phyloP scores from a whole-genome alignment of 225 moss, liverwort and hornwort genomes.

The Bryum argenteum region DNA sequence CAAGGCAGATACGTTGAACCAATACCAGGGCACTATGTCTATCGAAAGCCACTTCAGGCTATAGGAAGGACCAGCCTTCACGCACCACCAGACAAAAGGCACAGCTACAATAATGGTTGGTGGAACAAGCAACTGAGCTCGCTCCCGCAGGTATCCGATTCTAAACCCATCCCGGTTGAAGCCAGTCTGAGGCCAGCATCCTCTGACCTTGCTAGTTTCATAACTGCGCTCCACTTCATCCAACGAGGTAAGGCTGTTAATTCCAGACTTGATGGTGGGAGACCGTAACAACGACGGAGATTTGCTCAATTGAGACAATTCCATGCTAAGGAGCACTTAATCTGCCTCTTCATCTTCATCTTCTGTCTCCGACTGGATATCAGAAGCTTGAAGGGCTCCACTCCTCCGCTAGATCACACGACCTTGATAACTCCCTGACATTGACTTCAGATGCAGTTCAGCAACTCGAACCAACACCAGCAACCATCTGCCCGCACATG shows the following conservation, averaged over 20 bases:
- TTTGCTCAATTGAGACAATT: slow-evolving; percentile 81
- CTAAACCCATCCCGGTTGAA: slow-evolving; percentile 54
- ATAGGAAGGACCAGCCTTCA: slow-evolving; percentile 75
- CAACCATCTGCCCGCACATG: no score
- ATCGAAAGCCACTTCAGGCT: slow-evolving; percentile 64
- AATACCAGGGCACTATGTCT: slow-evolving; percentile 76
- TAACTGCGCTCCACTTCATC: slow-evolving; percentile 68
- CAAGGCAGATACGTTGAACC: slow-evolving; percentile 81
- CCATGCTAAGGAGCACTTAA: slow-evolving; percentile 45
- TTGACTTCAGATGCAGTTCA: no score
- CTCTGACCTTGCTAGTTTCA: slow-evolving; percentile 52
- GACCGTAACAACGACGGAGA: slow-evolving; percentile 85
- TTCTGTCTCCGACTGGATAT: no score
- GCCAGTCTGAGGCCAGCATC: slow-evolving; percentile 39
- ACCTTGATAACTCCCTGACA: no score
- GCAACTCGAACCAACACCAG: no score
- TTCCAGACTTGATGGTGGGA: slow-evolving; percentile 88
- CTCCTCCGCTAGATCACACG: no score
- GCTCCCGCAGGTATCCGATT: slow-evolving; percentile 50
- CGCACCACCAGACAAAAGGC: slow-evolving; percentile 91
- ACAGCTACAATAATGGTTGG: slow-evolving; percentile 75
- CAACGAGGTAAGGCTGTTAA: slow-evolving; percentile 75
- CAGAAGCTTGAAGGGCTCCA: no score
- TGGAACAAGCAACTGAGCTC: slow-evolving; percentile 75
- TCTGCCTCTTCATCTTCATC: slow-evolving; percentile 33